A percentile compares a stretch with the other conserved stretches of the same genome.
phyloP scores from a whole-genome alignment of 208 protist species.

The Phytomonas sp. region DNA sequence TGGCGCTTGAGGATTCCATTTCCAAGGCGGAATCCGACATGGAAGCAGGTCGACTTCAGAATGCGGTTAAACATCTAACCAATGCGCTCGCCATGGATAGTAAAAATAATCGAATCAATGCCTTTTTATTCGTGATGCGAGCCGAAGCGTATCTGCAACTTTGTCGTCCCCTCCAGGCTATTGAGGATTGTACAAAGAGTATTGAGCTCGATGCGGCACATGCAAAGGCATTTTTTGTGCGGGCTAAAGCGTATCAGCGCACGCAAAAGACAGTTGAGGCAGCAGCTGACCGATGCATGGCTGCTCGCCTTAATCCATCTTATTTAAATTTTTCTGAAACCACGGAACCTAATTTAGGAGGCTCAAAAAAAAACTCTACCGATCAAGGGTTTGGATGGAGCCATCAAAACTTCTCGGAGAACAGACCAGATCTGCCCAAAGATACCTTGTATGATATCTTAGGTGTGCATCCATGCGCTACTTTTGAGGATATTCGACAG shows the following conservation, averaged over 20 bases:
- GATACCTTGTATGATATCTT: constrained; percentile 63
- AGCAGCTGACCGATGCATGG: constrained; percentile 34
- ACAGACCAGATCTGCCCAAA: background rate
- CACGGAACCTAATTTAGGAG: no score
- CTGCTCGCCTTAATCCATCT: constrained; percentile 22
- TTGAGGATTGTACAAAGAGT: constrained; percentile 57
- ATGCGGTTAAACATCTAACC: constrained; percentile 25
- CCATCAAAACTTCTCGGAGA: no score
- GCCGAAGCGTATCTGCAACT: constrained; percentile 36
- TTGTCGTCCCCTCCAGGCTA: constrained; percentile 25
- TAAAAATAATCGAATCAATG: constrained; percentile 28
- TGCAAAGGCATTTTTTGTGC: constrained; percentile 44
- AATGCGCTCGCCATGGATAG: constrained; percentile 49
- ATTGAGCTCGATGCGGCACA: constrained; percentile 26
- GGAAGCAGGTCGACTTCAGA: constrained; percentile 17
- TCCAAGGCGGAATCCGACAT: constrained; percentile 20
- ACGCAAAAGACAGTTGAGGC: constrained; percentile 27
- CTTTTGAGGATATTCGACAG: constrained; percentile 36
- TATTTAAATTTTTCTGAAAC: no score
- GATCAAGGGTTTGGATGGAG: no score
- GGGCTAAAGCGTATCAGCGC: constrained; percentile 27
- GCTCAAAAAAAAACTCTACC: no score
- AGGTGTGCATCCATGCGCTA: constrained; percentile 27
- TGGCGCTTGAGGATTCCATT: constrained; percentile 51
- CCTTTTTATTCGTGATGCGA: constrained; percentile 31